Conservation (phyloP, 257 asterid genomes). For the Capsicum rhomboideum region DNA sequence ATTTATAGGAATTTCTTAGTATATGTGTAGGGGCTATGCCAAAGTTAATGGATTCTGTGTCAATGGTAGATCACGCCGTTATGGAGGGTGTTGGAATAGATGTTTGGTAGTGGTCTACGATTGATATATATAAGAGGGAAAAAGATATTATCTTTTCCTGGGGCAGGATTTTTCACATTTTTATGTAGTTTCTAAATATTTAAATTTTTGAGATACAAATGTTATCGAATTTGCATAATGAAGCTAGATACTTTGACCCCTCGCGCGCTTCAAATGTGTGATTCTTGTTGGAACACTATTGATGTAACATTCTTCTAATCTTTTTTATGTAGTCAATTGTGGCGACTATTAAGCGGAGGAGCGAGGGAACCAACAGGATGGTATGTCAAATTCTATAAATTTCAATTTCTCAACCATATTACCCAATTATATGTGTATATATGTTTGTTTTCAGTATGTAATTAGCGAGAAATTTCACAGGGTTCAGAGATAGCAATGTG, state of each 20-base stretch:
- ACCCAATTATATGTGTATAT: not conserved
- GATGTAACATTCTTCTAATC: not conserved
- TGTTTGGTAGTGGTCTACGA: not conserved
- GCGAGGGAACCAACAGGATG: slow-evolving; percentile 66
- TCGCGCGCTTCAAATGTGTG: not conserved
- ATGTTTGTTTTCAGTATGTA: not conserved
- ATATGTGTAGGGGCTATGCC: not conserved
- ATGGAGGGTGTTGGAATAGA: not conserved
- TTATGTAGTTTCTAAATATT: not conserved
- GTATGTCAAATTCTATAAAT: slow-evolving; percentile 9
- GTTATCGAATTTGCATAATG: not conserved
- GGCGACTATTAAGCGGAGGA: slow-evolving; percentile 72
- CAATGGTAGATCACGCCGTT: not conserved
- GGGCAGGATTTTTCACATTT: not conserved
- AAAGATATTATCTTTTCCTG: too few species aligned
- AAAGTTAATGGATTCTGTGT: not conserved
- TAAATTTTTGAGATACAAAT: not conserved
- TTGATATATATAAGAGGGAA: not conserved
- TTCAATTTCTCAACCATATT: not conserved
- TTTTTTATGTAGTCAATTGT: slow-evolving; percentile 29
- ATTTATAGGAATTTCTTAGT: not conserved
- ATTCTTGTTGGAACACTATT: not conserved
- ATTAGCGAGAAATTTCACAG: not conserved
- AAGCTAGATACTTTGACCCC: not conserved
- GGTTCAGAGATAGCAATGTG: not conserved